These are phyloP conservation scores for Neopestalotiopsis sp. DNA, from an alignment of 2,329 filamentous ascomycete species.

Conservation along the genomic window DNA sequence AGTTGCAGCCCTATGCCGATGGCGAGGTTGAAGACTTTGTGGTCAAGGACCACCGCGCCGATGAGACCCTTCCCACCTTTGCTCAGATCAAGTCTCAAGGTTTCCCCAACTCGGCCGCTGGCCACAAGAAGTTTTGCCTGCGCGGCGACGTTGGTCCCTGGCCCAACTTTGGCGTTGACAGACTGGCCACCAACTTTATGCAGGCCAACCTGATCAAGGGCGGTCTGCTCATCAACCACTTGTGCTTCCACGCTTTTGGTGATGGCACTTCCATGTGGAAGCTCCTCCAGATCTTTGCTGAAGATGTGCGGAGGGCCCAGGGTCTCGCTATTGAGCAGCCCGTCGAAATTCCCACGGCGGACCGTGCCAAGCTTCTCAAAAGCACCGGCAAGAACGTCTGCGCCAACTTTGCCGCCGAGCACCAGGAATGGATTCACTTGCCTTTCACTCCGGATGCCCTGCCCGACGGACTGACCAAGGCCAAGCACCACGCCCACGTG, in stretches of 20 bases:
- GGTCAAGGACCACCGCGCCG: slow-evolving; percentile 11
- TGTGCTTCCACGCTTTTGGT: slow-evolving; percentile 38
- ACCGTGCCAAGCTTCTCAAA: not conserved
- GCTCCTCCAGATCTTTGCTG: slow-evolving; percentile 40
- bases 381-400: slow-evolving; percentile 9
- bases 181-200: slow-evolving; percentile 21
- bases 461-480: slow-evolving; percentile 38
- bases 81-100: slow-evolving; percentile 30
- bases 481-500: slow-evolving; percentile 27
- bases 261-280: slow-evolving; percentile 38
- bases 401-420: slow-evolving; percentile 31
- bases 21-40: slow-evolving; percentile 18
- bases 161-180: slow-evolving; percentile 18
- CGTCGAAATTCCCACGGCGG: not conserved
- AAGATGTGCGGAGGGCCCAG: slow-evolving; percentile 39
- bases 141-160: slow-evolving; percentile 20
- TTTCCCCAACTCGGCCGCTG: slow-evolving; percentile 31
- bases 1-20: slow-evolving; percentile 1
- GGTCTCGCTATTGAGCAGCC: slow-evolving; percentile 20
- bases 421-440: slow-evolving; percentile 37
- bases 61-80: slow-evolving; percentile 22
- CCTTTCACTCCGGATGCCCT: slow-evolving; percentile 33
- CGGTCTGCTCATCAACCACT: slow-evolving; percentile 33
- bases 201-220: slow-evolving; percentile 38
- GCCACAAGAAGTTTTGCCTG: slow-evolving; percentile 29